A percentile compares a stretch with the other conserved stretches of the same genome.
Evolutionary conservation across 2,329 filamentous ascomycete genomes (phyloP).

Genomic region (Blastomyces parvus): DNA sequence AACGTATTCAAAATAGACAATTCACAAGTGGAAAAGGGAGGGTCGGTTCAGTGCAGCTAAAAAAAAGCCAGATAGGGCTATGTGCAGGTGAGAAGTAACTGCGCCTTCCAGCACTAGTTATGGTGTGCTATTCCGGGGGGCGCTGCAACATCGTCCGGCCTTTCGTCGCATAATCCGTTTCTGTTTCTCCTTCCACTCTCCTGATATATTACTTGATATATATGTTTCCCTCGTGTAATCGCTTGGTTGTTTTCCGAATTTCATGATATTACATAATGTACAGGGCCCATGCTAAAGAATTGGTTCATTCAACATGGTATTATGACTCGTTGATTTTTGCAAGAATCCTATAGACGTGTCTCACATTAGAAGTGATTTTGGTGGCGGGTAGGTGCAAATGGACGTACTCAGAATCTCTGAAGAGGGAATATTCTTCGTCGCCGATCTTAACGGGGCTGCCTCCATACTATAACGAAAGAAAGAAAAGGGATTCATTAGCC

Average conservation of each 20-base stretch:
- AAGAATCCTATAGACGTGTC: conserved; percentile 58
- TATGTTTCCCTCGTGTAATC: background rate
- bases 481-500: conserved; percentile 3
- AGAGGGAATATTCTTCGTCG: conserved; percentile 91
- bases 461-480: conserved; percentile 56
- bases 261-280: conserved; percentile 5
- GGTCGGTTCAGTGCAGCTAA: background rate
- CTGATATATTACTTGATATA: background rate
- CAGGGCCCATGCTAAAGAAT: background rate
- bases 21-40: background rate
- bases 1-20: conserved; percentile 1
- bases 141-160: background rate
- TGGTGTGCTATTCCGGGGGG: background rate
- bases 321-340: conserved; percentile 93
- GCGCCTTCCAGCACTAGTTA: no score
- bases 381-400: background rate
- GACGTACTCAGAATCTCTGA: conserved; percentile 95
- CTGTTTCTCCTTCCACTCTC: no score
- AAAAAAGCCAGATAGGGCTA: background rate
- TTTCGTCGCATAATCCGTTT: background rate
- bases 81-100: background rate
- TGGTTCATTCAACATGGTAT: conserved; percentile 17
- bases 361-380: conserved; percentile 15
- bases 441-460: conserved; percentile 94
- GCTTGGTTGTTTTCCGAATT: background rate